Percentiles rank a stretch among this genome's conserved stretches.
Conservation (phyloP, 108 stramenopile species). For the Cyclotella atomus region DNA sequence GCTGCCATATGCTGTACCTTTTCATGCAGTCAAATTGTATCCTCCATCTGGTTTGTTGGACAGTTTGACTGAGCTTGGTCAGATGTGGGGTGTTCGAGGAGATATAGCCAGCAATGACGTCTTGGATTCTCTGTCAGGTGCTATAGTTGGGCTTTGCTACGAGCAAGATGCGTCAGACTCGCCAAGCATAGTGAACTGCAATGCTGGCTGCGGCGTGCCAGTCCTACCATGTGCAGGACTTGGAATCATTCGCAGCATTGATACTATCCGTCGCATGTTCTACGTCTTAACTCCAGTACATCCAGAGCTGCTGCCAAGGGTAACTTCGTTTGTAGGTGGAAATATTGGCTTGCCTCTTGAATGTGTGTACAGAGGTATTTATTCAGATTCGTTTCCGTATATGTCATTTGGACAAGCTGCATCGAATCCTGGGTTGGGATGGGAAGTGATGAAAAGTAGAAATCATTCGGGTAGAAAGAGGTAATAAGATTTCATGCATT, state of each 20-base stretch:
- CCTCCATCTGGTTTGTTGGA: conserved; percentile 38
- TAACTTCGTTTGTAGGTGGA: conserved; percentile 56
- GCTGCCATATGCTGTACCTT: conserved; percentile 55
- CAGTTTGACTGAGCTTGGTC: conserved; percentile 6
- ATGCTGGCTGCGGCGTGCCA: conserved; percentile 20
- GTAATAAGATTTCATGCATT: too few relatives aligned
- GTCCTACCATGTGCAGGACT: conserved; percentile 65
- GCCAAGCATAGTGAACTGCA: conserved; percentile 2
- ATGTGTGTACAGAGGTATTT: conserved; percentile 65
- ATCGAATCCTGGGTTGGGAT: conserved; percentile 45
- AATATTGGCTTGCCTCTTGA: conserved; percentile 67
- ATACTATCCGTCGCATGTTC: conserved; percentile 53
- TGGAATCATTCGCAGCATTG: conserved; percentile 83
- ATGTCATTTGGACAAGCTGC: conserved; percentile 35
- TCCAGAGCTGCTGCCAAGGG: conserved; percentile 35
- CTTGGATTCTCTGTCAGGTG: conserved; percentile 66
- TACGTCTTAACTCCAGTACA: conserved; percentile 77
- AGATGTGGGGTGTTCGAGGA: conserved; percentile 26
- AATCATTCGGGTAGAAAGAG: conserved; percentile 61
- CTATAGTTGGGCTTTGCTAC: conserved; percentile 79
- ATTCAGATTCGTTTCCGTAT: conserved; percentile 79
- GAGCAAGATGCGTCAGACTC: conserved; percentile 16
- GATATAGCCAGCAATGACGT: conserved; percentile 40
- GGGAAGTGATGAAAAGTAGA: conserved; percentile 78
- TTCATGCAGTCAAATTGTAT: conserved; percentile 35